phyloP scores from a whole-genome alignment of 805 yeast species.

The Millerozyma miso region DNA sequence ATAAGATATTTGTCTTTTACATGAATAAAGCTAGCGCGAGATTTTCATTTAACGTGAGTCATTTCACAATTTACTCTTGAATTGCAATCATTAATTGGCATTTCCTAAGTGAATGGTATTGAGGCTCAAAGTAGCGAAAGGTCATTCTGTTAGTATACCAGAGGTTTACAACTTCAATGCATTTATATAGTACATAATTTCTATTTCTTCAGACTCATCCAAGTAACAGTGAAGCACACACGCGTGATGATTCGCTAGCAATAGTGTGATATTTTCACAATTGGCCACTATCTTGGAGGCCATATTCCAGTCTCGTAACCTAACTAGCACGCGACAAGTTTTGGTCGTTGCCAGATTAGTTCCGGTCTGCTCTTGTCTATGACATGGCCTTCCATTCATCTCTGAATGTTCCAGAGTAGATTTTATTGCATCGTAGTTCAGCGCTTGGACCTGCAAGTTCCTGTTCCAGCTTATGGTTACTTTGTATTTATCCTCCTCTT shows the following conservation, averaged over 20 bases:
- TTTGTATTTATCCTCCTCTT: conserved; percentile 50
- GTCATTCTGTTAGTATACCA: too few species aligned
- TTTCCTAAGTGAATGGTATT: too few species aligned
- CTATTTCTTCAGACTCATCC: conserved; percentile 61
- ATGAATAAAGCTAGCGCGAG: not conserved
- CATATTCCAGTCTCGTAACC: conserved; percentile 63
- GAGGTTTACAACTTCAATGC: not conserved
- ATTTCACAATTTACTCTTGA: too few species aligned
- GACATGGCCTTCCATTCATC: not conserved
- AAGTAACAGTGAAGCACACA: conserved; percentile 64
- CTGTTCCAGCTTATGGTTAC: conserved; percentile 61
- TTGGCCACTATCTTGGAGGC: conserved; percentile 58
- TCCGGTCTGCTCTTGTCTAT: too few species aligned
- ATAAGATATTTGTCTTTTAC: not conserved
- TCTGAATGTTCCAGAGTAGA: not conserved
- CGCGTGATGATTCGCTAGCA: conserved; percentile 53
- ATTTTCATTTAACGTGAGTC: not conserved
- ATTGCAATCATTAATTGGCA: too few species aligned
- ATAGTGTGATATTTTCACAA: conserved; percentile 57
- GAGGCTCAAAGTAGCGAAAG: too few species aligned
- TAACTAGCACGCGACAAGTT: conserved; percentile 43
- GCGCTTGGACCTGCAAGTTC: conserved; percentile 41
- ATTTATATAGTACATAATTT: conserved; percentile 57
- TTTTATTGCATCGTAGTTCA: conserved; percentile 6
- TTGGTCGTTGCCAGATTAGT: not conserved